These are phyloP conservation scores for Pseudocercospora macadamiae DNA, from an alignment of 2,329 filamentous ascomycete genomes.

Conservation along the genomic window DNA sequence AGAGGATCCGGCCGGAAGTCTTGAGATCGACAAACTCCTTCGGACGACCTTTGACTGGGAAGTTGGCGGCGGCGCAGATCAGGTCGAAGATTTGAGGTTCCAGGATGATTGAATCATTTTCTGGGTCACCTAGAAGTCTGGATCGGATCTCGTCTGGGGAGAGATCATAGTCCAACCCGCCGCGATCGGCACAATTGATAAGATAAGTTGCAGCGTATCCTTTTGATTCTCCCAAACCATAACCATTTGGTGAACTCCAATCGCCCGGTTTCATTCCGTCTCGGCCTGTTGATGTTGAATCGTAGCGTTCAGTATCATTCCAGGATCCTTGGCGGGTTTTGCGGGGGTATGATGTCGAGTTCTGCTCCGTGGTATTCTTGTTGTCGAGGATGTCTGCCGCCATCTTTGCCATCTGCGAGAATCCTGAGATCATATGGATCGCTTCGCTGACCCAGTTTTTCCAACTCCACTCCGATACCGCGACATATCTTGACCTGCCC, in stretches of 20 bases:
- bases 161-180: neutral
- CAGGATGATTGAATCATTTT: neutral
- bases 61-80: neutral
- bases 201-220: neutral
- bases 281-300: no score
- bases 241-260: neutral
- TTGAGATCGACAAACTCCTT: neutral
- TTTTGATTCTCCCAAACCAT: neutral
- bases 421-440: neutral
- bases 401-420: neutral
- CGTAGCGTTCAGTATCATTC: no score
- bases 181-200: neutral
- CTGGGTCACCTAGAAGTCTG: neutral
- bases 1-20: conserved; percentile 23
- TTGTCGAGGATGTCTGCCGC: neutral
- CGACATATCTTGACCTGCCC: neutral
- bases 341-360: neutral
- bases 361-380: neutral
- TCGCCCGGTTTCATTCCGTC: no score
- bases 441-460: neutral
- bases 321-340: neutral
- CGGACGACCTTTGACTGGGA: neutral
- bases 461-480: neutral
- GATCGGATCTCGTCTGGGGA: neutral
- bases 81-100: neutral